A percentile compares a stretch with the other conserved stretches of the same genome.
Evolutionary conservation across 2,329 filamentous ascomycete genomes (phyloP).

Genomic region (Diaporthe sp.): DNA sequence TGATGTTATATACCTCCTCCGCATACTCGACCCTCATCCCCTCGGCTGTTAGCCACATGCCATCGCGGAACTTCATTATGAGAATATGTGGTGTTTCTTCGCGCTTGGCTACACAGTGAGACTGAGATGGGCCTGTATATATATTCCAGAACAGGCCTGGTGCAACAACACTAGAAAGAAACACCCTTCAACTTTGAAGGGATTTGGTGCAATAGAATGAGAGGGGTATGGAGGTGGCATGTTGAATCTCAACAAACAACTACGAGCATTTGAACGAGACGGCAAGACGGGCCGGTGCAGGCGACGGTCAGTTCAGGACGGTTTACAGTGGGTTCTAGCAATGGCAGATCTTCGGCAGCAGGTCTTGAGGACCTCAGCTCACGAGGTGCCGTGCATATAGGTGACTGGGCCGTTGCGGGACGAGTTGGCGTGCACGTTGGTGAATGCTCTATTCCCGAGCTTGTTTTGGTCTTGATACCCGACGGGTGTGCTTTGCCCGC

Average conservation of each 20-base stretch:
- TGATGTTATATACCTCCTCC: constrained; percentile 71
- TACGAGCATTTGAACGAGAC: constrained; percentile 44
- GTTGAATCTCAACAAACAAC: constrained; percentile 27
- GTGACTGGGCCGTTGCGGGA: not conserved
- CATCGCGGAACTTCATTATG: constrained; percentile 73
- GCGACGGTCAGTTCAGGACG: constrained; percentile 4
- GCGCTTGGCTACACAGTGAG: not conserved
- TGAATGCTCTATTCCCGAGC: not conserved
- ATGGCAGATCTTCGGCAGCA: constrained; percentile 38
- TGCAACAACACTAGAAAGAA: not conserved
- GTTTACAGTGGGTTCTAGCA: constrained; percentile 17
- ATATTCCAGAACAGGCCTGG: not conserved
- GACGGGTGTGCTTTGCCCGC: constrained; percentile 21
- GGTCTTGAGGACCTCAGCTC: not conserved
- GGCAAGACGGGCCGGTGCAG: constrained; percentile 42
- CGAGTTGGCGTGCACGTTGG: not conserved
- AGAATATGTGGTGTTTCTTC: not conserved
- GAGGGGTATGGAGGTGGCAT: constrained; percentile 36
- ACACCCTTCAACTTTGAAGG: not conserved
- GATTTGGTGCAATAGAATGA: not conserved
- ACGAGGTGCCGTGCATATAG: constrained; percentile 12
- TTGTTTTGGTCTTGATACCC: constrained; percentile 21
- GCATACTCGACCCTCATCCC: constrained; percentile 74
- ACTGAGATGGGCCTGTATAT: not conserved
- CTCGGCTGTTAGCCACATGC: constrained; percentile 76